These are phyloP conservation scores for Trichophyton verrucosum DNA, from an alignment of 2,329 filamentous ascomycete genomes.

Conservation along the genomic window DNA sequence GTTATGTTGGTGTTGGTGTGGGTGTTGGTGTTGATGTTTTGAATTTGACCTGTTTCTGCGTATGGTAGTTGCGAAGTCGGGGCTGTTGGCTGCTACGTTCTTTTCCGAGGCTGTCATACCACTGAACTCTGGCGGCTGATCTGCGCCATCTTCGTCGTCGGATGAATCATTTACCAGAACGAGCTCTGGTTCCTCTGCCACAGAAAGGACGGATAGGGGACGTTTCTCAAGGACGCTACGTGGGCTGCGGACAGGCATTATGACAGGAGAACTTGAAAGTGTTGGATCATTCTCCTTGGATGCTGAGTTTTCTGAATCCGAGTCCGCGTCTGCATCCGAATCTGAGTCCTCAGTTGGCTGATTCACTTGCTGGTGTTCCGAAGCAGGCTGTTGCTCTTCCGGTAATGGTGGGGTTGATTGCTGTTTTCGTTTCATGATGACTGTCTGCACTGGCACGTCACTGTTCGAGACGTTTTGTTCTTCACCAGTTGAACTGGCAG, in stretches of 20 bases:
- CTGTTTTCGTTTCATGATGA: conserved; percentile 24
- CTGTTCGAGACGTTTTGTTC: conserved; percentile 8
- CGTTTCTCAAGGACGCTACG: conserved; percentile 30
- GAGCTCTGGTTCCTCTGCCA: conserved; percentile 23
- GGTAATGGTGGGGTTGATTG: background rate
- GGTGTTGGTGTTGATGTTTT: background rate
- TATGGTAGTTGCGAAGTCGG: background rate
- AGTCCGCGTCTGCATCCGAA: conserved; percentile 21
- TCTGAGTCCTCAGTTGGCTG: conserved; percentile 17
- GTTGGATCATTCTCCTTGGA: conserved; percentile 41
- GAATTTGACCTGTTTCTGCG: conserved; percentile 1
- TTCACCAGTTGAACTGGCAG: conserved; percentile 8
- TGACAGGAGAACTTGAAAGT: conserved; percentile 28
- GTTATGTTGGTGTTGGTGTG: background rate
- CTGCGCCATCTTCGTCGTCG: conserved; percentile 15
- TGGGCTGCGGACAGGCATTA: conserved; percentile 24
- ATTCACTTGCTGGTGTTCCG: conserved; percentile 8
- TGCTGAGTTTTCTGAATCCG: conserved; percentile 22
- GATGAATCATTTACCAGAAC: conserved; percentile 22
- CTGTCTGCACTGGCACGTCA: conserved; percentile 11
- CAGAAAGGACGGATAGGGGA: conserved; percentile 32
- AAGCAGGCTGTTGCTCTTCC: conserved; percentile 3
- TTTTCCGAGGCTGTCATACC: conserved; percentile 27
- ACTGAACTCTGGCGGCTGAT: conserved; percentile 5
- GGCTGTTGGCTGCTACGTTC: conserved; percentile 30